phyloP scores from a whole-genome alignment of 139 green algal species.

The Tetratostichococcus sp. region DNA sequence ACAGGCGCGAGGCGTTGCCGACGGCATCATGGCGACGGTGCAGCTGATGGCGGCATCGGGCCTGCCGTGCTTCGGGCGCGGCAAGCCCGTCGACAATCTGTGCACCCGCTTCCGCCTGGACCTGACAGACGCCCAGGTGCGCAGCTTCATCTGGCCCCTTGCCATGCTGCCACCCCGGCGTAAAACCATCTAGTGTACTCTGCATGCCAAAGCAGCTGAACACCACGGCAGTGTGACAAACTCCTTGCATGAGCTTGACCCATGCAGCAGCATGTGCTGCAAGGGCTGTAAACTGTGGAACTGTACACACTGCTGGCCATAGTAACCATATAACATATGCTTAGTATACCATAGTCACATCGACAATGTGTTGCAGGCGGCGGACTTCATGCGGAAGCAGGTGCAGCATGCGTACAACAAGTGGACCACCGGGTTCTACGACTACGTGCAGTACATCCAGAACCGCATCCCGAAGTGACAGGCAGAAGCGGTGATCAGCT shows the following conservation, averaged over 20 bases:
- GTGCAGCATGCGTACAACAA: slow-evolving; percentile 89
- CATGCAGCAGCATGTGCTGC: too few species aligned
- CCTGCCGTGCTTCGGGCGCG: slow-evolving; percentile 74
- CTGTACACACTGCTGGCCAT: too few species aligned
- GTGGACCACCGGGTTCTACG: slow-evolving; percentile 90
- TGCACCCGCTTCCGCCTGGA: slow-evolving; percentile 66
- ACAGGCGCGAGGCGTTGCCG: slow-evolving; percentile 34
- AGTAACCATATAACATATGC: too few species aligned
- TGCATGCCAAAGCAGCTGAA: too few species aligned
- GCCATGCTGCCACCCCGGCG: too few species aligned
- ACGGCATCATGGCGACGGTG: slow-evolving; percentile 50
- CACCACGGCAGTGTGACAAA: too few species aligned
- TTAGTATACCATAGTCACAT: too few species aligned
- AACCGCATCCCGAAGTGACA: slow-evolving; percentile 56
- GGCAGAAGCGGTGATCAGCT: neutral
- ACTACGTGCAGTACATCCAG: slow-evolving; percentile 84
- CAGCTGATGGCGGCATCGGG: slow-evolving; percentile 49
- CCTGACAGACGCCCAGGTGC: slow-evolving; percentile 47
- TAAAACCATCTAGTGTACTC: too few species aligned
- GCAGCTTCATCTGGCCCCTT: too few species aligned
- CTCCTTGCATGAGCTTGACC: too few species aligned
- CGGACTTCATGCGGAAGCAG: slow-evolving; percentile 64
- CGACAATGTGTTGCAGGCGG: too few species aligned
- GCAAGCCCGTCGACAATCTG: slow-evolving; percentile 59
- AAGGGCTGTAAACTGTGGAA: neutral